Conservation (phyloP, 768 basidiomycete genomes). For the Leucosporidium yakuticum region DNA sequence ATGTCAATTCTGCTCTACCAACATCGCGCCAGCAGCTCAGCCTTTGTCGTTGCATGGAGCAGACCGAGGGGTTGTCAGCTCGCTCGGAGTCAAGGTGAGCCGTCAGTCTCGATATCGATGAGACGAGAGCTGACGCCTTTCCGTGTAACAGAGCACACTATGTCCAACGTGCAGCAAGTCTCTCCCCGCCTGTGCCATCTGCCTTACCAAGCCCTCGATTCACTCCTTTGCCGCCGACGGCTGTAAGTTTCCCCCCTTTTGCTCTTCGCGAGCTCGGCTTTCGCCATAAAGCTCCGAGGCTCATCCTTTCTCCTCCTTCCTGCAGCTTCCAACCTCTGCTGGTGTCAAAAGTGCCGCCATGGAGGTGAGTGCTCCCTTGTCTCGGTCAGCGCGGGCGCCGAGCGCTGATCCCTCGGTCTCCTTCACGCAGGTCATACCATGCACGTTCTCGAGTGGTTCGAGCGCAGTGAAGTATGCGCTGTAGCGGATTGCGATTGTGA, state of each 20-base stretch:
- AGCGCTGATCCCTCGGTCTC: neutral
- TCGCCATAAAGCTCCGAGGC: neutral
- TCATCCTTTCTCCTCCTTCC: too few species aligned
- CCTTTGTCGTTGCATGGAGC: neutral
- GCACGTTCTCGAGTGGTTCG: conserved; percentile 34
- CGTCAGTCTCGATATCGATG: too few species aligned
- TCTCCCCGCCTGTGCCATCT: conserved; percentile 31
- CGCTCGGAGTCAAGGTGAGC: conserved; percentile 14
- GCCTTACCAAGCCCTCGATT: conserved; percentile 22
- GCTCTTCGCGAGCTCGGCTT: neutral
- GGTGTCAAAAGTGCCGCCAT: conserved; percentile 29
- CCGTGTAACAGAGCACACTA: conserved; percentile 10
- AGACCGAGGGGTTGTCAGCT: neutral
- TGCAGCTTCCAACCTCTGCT: conserved; percentile 25
- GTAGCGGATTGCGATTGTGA: conserved; percentile 3
- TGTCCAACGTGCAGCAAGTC: conserved; percentile 33
- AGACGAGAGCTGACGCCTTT: neutral
- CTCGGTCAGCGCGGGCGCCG: neutral
- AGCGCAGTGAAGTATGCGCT: conserved; percentile 7
- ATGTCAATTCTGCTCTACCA: conserved; percentile 29
- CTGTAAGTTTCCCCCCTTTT: too few species aligned
- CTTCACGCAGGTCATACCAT: conserved; percentile 15
- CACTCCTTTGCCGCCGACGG: conserved; percentile 24
- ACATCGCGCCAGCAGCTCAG: conserved; percentile 5
- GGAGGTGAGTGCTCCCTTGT: conserved; percentile 4